phyloP scores from a whole-genome alignment of 225 moss, liverwort and hornwort genomes.

The Anthoceros angustus region DNA sequence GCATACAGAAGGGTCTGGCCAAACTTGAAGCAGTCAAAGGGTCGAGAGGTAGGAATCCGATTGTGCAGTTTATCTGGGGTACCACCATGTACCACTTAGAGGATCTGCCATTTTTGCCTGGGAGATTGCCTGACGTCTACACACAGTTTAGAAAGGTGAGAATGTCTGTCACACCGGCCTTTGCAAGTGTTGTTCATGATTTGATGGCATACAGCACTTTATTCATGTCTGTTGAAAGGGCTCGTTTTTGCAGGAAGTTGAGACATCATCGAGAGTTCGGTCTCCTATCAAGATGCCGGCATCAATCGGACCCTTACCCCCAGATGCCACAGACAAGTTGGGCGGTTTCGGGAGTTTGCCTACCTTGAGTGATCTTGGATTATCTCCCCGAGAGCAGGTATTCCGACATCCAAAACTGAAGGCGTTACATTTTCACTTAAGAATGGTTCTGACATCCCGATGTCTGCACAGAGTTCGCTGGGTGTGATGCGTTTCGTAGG shows the following conservation, averaged over 20 bases:
- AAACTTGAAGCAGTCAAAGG: slow-evolving; percentile 19
- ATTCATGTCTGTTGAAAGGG: neutral
- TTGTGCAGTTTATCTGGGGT: slow-evolving; percentile 80
- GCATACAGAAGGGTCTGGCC: slow-evolving; percentile 36
- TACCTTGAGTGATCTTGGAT: slow-evolving; percentile 53
- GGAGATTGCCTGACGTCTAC: slow-evolving; percentile 70
- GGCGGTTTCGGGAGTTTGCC: slow-evolving; percentile 69
- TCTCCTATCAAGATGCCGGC: slow-evolving; percentile 60
- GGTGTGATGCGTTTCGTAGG: slow-evolving; percentile 90
- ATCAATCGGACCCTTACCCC: slow-evolving; percentile 69
- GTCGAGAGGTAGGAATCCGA: slow-evolving; percentile 13
- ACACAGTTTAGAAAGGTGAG: slow-evolving; percentile 93
- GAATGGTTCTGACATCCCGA: neutral
- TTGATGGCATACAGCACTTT: neutral
- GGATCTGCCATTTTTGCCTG: slow-evolving; percentile 66
- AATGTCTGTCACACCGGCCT: neutral
- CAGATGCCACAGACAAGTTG: slow-evolving; percentile 28
- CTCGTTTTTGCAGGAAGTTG: slow-evolving; percentile 38
- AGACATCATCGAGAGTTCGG: slow-evolving; percentile 53
- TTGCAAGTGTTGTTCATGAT: neutral
- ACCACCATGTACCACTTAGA: slow-evolving; percentile 86
- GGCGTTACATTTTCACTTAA: slow-evolving; percentile 8
- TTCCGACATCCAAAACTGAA: neutral
- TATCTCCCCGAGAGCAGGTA: slow-evolving; percentile 80
- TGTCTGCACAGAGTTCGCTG: slow-evolving; percentile 38